A percentile compares a stretch with the other conserved stretches of the same genome.
phyloP scores from a whole-genome alignment of 2,329 filamentous ascomycete species.

The Sporothrix phasma region DNA sequence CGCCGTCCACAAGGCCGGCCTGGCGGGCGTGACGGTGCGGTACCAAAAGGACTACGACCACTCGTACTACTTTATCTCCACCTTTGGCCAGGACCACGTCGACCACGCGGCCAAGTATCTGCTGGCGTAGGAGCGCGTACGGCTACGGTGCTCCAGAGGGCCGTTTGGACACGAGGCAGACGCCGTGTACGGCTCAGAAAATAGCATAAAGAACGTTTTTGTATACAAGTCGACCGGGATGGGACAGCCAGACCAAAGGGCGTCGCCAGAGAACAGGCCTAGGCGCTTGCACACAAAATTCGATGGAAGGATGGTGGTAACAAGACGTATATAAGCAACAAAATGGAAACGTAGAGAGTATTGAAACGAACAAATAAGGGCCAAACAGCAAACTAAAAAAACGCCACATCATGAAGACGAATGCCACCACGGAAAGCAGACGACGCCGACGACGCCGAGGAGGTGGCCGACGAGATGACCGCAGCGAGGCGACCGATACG shows the following conservation, averaged over 20 bases:
- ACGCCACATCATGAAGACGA: neutral
- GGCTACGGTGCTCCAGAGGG: too few species aligned
- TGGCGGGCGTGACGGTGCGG: conserved; percentile 63
- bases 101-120: conserved; percentile 85
- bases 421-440: conserved; percentile 1
- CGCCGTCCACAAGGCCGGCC: conserved; percentile 66
- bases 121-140: conserved; percentile 10
- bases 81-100: conserved; percentile 83
- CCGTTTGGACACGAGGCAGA: too few species aligned
- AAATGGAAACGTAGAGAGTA: neutral
- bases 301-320: neutral
- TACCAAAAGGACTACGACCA: conserved; percentile 93
- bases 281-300: neutral
- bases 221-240: too few species aligned
- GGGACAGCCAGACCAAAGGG: too few species aligned
- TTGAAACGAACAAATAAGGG: too few species aligned
- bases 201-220: conserved; percentile 17
- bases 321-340: neutral
- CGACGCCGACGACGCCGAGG: conserved; percentile 2
- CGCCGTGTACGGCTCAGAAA: neutral
- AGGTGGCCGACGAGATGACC: neutral
- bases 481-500: neutral
- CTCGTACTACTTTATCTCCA: conserved; percentile 93
- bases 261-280: too few species aligned
- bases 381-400: neutral